phyloP scores from a whole-genome alignment of 352 stramenopile genomes.

The Pythium sp. region DNA sequence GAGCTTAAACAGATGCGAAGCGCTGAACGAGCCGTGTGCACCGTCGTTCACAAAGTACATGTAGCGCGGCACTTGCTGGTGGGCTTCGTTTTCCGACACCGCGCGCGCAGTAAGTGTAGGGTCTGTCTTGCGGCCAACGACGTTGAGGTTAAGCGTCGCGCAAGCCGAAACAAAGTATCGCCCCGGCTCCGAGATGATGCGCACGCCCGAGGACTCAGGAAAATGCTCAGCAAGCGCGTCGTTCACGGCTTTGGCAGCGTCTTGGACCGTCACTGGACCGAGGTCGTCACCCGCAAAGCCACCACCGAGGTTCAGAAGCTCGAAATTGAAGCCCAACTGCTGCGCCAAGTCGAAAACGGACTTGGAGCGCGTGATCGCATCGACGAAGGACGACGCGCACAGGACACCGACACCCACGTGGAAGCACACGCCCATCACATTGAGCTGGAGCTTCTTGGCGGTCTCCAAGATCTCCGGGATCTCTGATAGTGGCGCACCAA shows the following conservation, averaged over 20 bases:
- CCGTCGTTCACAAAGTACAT: slow-evolving; percentile 62
- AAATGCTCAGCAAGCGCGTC: slow-evolving; percentile 44
- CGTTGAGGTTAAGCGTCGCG: slow-evolving; percentile 69
- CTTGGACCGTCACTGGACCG: slow-evolving; percentile 43
- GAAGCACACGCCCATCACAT: slow-evolving; percentile 84
- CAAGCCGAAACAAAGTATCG: slow-evolving; percentile 81
- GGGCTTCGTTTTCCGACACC: slow-evolving; percentile 12
- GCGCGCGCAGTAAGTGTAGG: slow-evolving; percentile 23
- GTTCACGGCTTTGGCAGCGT: slow-evolving; percentile 39
- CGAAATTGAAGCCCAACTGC: slow-evolving; percentile 54
- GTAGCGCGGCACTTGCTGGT: slow-evolving; percentile 31
- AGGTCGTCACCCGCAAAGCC: slow-evolving; percentile 71
- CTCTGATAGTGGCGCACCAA: slow-evolving; percentile 58
- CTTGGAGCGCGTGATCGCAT: slow-evolving; percentile 69
- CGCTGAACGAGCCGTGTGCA: slow-evolving; percentile 44
- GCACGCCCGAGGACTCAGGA: slow-evolving; percentile 35
- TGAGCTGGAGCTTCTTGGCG: slow-evolving; percentile 54
- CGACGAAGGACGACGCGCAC: slow-evolving; percentile 62
- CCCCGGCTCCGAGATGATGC: slow-evolving; percentile 88
- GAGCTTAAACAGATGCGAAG: slow-evolving; percentile 37
- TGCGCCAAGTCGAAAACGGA: slow-evolving; percentile 66
- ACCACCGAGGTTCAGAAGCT: slow-evolving; percentile 85
- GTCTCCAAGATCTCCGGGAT: slow-evolving; percentile 57
- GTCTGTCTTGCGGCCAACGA: slow-evolving; percentile 57
- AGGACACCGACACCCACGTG: slow-evolving; percentile 87